phyloP scores from a whole-genome alignment of 768 basidiomycete species.

The Pulveroboletus frians region DNA sequence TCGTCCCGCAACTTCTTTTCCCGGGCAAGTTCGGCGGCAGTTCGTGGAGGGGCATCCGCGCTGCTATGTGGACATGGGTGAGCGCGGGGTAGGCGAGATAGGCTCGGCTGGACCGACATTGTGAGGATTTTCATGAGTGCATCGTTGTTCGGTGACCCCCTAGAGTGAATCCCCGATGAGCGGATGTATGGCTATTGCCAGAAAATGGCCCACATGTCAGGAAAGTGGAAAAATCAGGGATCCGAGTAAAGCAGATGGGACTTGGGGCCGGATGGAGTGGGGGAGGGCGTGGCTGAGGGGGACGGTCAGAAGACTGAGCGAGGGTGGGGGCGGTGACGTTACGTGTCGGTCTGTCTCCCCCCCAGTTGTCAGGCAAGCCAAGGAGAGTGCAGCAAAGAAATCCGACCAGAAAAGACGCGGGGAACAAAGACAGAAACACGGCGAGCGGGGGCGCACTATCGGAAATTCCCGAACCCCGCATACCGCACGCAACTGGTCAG shows the following conservation, averaged over 20 bases:
- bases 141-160: conserved; percentile 24
- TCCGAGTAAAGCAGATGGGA: not conserved
- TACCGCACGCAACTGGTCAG: conserved; percentile 19
- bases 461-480: conserved; percentile 27
- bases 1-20: conserved; percentile 51
- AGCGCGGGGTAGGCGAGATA: conserved; percentile 1
- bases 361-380: conserved; percentile 5
- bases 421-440: conserved; percentile 10
- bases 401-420: conserved; percentile 17
- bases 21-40: conserved; percentile 42
- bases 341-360: conserved; percentile 14
- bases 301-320: not conserved
- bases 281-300: not conserved
- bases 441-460: conserved; percentile 12
- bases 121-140: conserved; percentile 18
- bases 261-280: not conserved
- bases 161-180: conserved; percentile 21
- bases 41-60: conserved; percentile 29
- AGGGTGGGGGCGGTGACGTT: not conserved
- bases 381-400: conserved; percentile 3
- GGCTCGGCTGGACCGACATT: conserved; percentile 14
- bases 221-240: not conserved
- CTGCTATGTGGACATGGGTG: conserved; percentile 17
- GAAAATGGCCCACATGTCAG: conserved; percentile 20
- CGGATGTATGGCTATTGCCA: conserved; percentile 6